These are phyloP conservation scores for Neopestalotiopsis clavispora DNA, from an alignment of 2,329 filamentous ascomycete species.

Conservation along the genomic window DNA sequence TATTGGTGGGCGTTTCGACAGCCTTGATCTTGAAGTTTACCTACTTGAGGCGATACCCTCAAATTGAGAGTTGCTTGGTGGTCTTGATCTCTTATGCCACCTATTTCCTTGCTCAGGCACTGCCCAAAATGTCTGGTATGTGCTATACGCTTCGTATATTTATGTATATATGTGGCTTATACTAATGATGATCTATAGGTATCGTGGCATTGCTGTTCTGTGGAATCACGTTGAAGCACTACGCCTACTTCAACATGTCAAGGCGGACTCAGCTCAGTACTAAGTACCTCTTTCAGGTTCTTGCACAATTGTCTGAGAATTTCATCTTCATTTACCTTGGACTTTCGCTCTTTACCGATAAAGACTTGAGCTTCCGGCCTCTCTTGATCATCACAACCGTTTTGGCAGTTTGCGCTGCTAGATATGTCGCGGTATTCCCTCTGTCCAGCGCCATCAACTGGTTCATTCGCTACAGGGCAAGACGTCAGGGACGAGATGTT, in stretches of 20 bases:
- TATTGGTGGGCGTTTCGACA: constrained; percentile 84
- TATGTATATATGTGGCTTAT: not conserved
- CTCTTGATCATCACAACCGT: constrained; percentile 94
- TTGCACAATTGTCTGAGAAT: constrained; percentile 95
- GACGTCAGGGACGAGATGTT: constrained; percentile 74
- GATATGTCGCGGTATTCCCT: constrained; percentile 95
- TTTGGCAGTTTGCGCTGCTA: constrained; percentile 86
- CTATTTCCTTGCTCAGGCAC: constrained; percentile 96
- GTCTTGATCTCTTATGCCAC: constrained; percentile 94
- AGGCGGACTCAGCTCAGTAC: constrained; percentile 95
- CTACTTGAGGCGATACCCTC: constrained; percentile 87
- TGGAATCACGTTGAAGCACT: constrained; percentile 97
- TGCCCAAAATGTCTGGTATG: constrained; percentile 87
- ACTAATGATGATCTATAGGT: constrained; percentile 53
- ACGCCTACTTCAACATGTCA: constrained; percentile 99
- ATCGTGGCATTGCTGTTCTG: constrained; percentile 98
- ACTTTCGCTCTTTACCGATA: constrained; percentile 91
- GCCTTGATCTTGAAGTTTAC: constrained; percentile 94
- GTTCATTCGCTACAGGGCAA: constrained; percentile 85
- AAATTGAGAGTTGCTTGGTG: constrained; percentile 95
- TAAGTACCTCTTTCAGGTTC: constrained; percentile 95
- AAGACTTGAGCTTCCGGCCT: constrained; percentile 86
- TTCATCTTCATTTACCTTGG: constrained; percentile 99
- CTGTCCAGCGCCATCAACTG: constrained; percentile 89
- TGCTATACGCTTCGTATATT: constrained; percentile 19